Evolutionary conservation across 2,329 filamentous ascomycete genomes (phyloP).

Genomic region (Sclerotinia spermophila): DNA sequence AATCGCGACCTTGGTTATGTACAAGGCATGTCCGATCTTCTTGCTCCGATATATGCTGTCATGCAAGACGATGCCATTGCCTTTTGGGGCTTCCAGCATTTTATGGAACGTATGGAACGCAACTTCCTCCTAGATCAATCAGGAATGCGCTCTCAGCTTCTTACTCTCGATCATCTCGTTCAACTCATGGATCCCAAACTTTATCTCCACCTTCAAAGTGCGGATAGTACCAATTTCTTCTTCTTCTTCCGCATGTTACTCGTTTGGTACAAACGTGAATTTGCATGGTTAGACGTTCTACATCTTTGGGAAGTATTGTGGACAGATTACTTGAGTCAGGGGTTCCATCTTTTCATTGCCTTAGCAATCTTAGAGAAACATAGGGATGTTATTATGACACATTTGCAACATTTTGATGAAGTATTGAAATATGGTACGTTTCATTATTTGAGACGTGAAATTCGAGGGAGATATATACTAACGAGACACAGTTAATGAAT

Average conservation of each 20-base stretch:
- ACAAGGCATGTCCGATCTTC: slow-evolving; percentile 96
- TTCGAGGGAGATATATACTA: background rate
- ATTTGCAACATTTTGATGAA: slow-evolving; percentile 92
- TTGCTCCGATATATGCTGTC: slow-evolving; percentile 94
- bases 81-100: slow-evolving; percentile 93
- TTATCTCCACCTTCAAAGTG: slow-evolving; percentile 81
- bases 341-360: slow-evolving; percentile 93
- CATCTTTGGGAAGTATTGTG: slow-evolving; percentile 89
- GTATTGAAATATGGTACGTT: slow-evolving; percentile 87
- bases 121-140: slow-evolving; percentile 96
- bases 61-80: slow-evolving; percentile 96
- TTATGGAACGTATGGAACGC: slow-evolving; percentile 97
- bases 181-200: slow-evolving; percentile 95
- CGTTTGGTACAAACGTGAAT: slow-evolving; percentile 98
- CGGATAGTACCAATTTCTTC: slow-evolving; percentile 98
- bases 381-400: slow-evolving; percentile 91
- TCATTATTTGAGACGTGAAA: background rate
- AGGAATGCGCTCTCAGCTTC: slow-evolving; percentile 89
- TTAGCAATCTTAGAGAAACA: slow-evolving; percentile 94
- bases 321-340: slow-evolving; percentile 86
- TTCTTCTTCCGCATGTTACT: slow-evolving; percentile 99
- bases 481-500: slow-evolving; percentile 71
- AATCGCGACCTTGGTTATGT: slow-evolving; percentile 95
- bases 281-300: slow-evolving; percentile 81
- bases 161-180: slow-evolving; percentile 89